Evolutionary conservation across 441 rosid genomes (phyloP).

Genomic region (Jatropha multifida): DNA sequence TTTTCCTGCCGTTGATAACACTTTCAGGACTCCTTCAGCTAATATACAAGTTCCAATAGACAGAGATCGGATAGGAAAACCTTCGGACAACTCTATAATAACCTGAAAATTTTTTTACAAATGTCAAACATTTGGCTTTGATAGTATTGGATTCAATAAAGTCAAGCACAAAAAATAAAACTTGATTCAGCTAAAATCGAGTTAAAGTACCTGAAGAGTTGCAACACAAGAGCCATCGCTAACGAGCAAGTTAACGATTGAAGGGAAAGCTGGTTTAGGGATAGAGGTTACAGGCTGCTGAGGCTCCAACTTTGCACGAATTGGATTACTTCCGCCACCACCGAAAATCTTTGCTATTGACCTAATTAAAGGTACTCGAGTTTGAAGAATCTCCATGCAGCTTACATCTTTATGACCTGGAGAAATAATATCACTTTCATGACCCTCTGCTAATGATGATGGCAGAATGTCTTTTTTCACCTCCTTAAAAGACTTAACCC

Average conservation of each 20-base stretch:
- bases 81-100: conserved; percentile 55
- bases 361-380: conserved; percentile 61
- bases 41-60: conserved; percentile 66
- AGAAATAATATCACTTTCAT: conserved; percentile 5
- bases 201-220: conserved; percentile 52
- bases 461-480: conserved; percentile 37
- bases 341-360: conserved; percentile 57
- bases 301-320: conserved; percentile 45
- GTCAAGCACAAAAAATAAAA: no score
- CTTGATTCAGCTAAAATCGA: not conserved
- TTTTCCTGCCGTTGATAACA: conserved; percentile 32
- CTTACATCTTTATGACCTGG: conserved; percentile 34
- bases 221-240: conserved; percentile 74
- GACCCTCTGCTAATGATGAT: not conserved
- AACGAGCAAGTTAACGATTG: conserved; percentile 40
- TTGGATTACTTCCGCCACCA: conserved; percentile 22
- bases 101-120: conserved; percentile 40
- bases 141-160: no score
- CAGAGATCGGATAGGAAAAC: conserved; percentile 40
- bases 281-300: conserved; percentile 20
- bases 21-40: conserved; percentile 59
- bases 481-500: conserved; percentile 78
- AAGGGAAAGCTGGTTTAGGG: conserved; percentile 27
- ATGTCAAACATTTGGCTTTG: not conserved
- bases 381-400: conserved; percentile 69